Evolutionary conservation across 2,329 filamentous ascomycete genomes (phyloP), one percentile per base, ranked within the genome.

Genomic region (Aspergillus sp.): DNA sequence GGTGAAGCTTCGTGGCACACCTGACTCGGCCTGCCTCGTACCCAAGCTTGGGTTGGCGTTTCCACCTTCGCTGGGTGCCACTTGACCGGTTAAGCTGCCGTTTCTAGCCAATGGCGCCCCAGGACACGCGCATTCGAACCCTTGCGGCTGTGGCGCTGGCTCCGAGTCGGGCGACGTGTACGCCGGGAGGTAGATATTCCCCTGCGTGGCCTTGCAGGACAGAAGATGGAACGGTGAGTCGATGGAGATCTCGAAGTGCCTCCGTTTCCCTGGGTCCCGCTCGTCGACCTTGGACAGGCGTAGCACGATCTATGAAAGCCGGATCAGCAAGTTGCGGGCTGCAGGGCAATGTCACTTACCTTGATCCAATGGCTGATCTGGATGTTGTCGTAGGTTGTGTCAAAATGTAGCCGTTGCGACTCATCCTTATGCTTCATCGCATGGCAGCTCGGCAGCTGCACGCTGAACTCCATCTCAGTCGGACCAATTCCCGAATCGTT

Each of bases 331-430:
- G 26, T 24, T 22, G 5, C 8, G 10, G 6, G 20, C 8, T 24
- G 15, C 28, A 3, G n/a, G 4, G 17, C 5, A 20, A 3, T 3
- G 6, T 25, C 36, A 51, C 71, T 42, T 64, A 86, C 85, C 75
- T 94, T 94, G 58, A 95, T 93, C 86, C 86, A 94, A 56, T 95
- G 88, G 55, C 85, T 86, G 33, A 95, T 86, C 49, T 91, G 85
- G 32, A 93, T 89, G 42, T 93, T 93, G 52, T 86, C 82, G 69
- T 89, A 94, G 36, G 86, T 93, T 34, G 86, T 93, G 53, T 94
- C 86, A 33, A 89, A 89, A 55, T 94, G 82, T 37, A 95, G 63
- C 38, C 76, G 73, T 37, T 75, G 70, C 15, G 58, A 52, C 41
- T 71, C 69, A 50, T 88, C 80, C 48, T 80, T 82, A 14, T 82